Conservation (phyloP, 2,329 filamentous ascomycete genomes). For the Fusarium sulawesiense region DNA sequence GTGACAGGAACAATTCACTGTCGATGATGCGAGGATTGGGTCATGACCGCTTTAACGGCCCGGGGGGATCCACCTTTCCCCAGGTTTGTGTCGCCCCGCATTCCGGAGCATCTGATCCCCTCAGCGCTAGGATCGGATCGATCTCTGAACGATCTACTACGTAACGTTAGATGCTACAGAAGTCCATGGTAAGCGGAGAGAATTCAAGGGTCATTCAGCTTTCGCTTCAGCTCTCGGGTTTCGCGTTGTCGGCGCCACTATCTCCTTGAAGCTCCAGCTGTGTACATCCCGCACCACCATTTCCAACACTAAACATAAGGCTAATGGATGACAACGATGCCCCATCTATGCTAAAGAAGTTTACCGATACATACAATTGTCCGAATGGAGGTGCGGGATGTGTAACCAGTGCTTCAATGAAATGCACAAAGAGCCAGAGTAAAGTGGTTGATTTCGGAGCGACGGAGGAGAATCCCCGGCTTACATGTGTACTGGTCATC, state of each 20-base stretch:
- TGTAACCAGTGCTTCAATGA: neutral
- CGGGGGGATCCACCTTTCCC: neutral
- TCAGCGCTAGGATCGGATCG: constrained; percentile 3
- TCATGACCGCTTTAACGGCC: neutral
- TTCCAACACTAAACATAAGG: neutral
- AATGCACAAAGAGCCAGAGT: neutral
- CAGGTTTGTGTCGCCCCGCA: neutral
- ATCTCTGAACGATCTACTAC: neutral
- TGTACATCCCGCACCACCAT: neutral
- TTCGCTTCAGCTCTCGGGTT: neutral
- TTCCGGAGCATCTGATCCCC: neutral
- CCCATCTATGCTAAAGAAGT: neutral
- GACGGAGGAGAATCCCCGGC: neutral
- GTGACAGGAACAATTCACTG: neutral
- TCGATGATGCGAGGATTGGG: constrained; percentile 12
- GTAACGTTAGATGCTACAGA: neutral
- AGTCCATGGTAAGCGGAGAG: neutral
- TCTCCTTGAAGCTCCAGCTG: neutral
- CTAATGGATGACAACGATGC: neutral
- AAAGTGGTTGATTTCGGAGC: neutral
- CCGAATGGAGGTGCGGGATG: neutral
- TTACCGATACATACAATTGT: neutral
- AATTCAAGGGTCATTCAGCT: neutral
- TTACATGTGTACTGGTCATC: neutral
- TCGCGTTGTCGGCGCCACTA: neutral